Evolutionary conservation across 2,329 filamentous ascomycete genomes (phyloP).

Genomic region (Pseudopyrenochaeta lycopersici): DNA sequence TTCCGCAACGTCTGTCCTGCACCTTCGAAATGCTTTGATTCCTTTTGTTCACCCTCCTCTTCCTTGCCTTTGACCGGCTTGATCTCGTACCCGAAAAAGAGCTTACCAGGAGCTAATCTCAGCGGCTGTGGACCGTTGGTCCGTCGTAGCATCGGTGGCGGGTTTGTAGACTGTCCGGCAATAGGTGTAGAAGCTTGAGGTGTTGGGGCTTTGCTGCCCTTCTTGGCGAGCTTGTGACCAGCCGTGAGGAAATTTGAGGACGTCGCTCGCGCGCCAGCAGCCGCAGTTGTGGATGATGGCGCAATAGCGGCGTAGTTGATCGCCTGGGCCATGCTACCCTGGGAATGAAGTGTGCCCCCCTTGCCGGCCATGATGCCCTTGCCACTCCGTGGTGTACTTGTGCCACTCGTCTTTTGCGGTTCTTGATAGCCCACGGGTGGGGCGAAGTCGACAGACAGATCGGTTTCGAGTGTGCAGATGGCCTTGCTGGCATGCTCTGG

Average conservation of each 20-base stretch:
- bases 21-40: constrained; percentile 76
- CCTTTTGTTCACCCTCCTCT: constrained; percentile 66
- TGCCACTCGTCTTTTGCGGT: constrained; percentile 79
- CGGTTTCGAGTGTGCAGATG: constrained; percentile 93
- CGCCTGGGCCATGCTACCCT: constrained; percentile 95
- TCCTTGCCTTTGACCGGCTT: constrained; percentile 85
- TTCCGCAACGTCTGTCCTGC: constrained; percentile 85
- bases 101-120: constrained; percentile 83
- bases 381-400: constrained; percentile 80
- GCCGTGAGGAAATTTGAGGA: constrained; percentile 81
- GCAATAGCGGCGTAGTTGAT: constrained; percentile 96
- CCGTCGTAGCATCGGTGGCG: constrained; percentile 55
- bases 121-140: constrained; percentile 87
- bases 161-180: constrained; percentile 60
- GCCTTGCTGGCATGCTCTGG: constrained; percentile 84
- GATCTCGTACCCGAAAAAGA: constrained; percentile 96
- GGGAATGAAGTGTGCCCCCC: constrained; percentile 79
- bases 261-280: constrained; percentile 67
- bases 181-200: constrained; percentile 70
- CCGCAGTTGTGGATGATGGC: constrained; percentile 74
- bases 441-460: constrained; percentile 95
- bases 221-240: constrained; percentile 87
- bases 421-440: constrained; percentile 94
- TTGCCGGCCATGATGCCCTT: constrained; percentile 68
- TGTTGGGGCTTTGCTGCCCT: constrained; percentile 76